Percentiles rank a stretch among this genome's conserved stretches.
Evolutionary conservation across 768 basidiomycete genomes (phyloP).

Genomic region (Termitomyces sp.): DNA sequence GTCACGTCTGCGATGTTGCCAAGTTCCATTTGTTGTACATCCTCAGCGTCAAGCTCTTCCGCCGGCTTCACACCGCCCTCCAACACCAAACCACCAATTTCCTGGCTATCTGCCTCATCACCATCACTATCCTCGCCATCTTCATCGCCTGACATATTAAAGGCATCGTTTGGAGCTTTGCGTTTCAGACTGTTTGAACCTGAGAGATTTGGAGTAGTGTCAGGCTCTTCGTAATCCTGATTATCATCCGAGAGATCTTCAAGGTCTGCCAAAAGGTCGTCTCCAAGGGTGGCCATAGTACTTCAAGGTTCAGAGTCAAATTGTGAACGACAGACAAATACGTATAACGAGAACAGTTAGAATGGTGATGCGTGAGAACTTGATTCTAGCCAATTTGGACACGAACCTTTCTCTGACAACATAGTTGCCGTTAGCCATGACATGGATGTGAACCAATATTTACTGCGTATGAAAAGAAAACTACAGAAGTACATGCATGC

Average conservation of each 20-base stretch:
- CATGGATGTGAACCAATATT: not conserved
- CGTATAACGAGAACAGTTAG: not conserved
- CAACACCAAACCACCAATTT: constrained; percentile 56
- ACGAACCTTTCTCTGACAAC: no score
- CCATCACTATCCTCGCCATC: constrained; percentile 43
- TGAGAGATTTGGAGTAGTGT: constrained; percentile 12
- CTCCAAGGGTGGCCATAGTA: constrained; percentile 75
- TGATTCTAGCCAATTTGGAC: no score
- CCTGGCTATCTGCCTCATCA: constrained; percentile 36
- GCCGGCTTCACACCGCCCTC: constrained; percentile 89
- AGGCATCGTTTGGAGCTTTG: constrained; percentile 52
- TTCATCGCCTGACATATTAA: constrained; percentile 51
- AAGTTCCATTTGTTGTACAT: constrained; percentile 93
- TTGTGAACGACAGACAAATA: not conserved
- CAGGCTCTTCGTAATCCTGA: constrained; percentile 33
- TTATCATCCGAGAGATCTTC: constrained; percentile 75
- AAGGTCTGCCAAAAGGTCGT: constrained; percentile 90
- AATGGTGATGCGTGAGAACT: not conserved
- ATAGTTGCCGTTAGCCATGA: not conserved
- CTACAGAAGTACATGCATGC: not conserved
- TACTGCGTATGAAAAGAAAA: not conserved
- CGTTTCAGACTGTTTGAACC: constrained; percentile 46
- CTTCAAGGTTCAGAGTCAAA: not conserved
- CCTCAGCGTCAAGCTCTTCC: constrained; percentile 92
- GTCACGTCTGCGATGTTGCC: constrained; percentile 77